Conservation (phyloP, 2,329 filamentous ascomycete species). For the Aurifilum marmelostoma region DNA sequence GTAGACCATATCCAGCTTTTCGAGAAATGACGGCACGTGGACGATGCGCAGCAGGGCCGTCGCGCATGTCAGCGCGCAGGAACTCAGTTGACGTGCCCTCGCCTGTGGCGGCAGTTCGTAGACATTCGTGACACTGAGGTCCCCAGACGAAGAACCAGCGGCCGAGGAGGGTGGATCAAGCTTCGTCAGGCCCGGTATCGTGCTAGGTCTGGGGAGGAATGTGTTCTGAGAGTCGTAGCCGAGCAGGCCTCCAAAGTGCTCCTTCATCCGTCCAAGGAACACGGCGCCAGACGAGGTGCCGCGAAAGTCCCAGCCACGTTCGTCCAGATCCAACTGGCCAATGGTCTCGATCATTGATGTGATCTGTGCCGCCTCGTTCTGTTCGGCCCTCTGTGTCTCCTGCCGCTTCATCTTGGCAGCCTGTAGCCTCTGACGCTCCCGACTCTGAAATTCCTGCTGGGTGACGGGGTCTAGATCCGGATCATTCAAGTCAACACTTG, state of each 20-base stretch:
- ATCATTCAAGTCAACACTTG: conserved; percentile 83
- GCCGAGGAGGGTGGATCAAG: conserved; percentile 72
- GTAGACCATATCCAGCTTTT: conserved; percentile 77
- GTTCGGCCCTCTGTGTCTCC: conserved; percentile 41
- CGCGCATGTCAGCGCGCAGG: conserved; percentile 59
- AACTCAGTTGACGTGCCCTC: conserved; percentile 55
- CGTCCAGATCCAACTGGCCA: conserved; percentile 87
- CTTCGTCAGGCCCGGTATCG: conserved; percentile 53
- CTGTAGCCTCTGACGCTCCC: conserved; percentile 55
- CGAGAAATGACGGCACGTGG: conserved; percentile 80
- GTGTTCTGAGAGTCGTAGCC: conserved; percentile 64
- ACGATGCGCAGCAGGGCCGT: conserved; percentile 69
- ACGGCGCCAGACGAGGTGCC: conserved; percentile 90
- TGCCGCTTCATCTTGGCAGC: conserved; percentile 46
- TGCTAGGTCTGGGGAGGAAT: conserved; percentile 58
- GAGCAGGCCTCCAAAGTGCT: conserved; percentile 80
- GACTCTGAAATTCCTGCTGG: conserved; percentile 67
- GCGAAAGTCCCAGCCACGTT: conserved; percentile 93
- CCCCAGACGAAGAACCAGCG: conserved; percentile 63
- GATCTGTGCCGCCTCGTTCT: conserved; percentile 73
- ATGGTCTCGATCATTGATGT: conserved; percentile 95
- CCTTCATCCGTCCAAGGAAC: conserved; percentile 84
- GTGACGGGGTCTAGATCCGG: conserved; percentile 78
- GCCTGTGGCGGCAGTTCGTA: conserved; percentile 72
- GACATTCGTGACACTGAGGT: conserved; percentile 55